Evolutionary conservation across 495 filamentous ascomycete species (phyloP).

Genomic region (Glonium stellatum): DNA sequence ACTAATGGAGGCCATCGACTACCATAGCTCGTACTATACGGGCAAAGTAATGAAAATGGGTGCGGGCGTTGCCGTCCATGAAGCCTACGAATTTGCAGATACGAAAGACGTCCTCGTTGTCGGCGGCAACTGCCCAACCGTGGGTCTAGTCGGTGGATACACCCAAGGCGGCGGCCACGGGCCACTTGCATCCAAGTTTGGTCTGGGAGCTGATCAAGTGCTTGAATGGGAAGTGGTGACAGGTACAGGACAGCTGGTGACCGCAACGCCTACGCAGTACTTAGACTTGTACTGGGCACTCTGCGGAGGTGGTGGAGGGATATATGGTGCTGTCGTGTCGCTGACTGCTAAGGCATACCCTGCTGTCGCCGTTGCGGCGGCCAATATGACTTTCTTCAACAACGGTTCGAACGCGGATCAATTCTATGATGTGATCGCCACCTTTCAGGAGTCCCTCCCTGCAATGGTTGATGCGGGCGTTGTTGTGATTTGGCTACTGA

Average conservation of each 20-base stretch:
- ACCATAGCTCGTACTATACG: conserved; percentile 4
- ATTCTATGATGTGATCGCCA: conserved; percentile 6
- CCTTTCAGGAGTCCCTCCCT: conserved; percentile 4
- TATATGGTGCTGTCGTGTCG: conserved; percentile 17
- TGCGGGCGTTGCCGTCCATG: conserved; percentile 8
- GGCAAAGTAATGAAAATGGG: conserved; percentile 8
- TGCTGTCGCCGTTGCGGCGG: conserved; percentile 1
- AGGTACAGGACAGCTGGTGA: conserved; percentile 8
- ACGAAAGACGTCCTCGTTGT: background rate
- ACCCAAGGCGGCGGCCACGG: conserved; percentile 51
- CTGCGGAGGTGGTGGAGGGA: conserved; percentile 16
- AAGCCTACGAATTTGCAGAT: conserved; percentile 4
- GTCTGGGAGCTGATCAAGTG: conserved; percentile 48
- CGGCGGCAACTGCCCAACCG: background rate
- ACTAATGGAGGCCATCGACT: background rate
- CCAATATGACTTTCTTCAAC: background rate
- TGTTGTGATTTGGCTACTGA: conserved; percentile 2
- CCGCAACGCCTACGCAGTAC: conserved; percentile 15
- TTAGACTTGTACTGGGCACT: conserved; percentile 24
- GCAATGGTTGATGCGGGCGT: conserved; percentile 17
- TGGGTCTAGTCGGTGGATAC: conserved; percentile 41
- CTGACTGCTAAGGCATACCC: conserved; percentile 19
- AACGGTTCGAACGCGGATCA: background rate
- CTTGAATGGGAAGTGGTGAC: conserved; percentile 38
- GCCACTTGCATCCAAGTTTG: conserved; percentile 39